Conservation (phyloP, 164 flowering plant species). For the Vitis vinifera region DNA sequence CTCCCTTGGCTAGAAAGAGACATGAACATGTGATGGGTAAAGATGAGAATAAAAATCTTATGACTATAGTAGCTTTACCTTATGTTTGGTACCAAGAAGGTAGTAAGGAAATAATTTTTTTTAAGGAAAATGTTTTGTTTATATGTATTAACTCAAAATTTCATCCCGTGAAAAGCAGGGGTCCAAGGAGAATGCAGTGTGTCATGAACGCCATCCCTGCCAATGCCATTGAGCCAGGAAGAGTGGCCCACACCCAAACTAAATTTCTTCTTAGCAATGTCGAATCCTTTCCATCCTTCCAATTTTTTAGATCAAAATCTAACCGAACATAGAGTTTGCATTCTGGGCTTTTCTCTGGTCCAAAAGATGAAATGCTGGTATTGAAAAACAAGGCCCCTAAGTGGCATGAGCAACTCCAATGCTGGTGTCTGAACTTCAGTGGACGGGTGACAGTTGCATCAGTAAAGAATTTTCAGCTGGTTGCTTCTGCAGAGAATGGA, state of each 20-base stretch:
- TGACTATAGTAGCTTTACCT: background rate
- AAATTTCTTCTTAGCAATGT: constrained; percentile 35
- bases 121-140: too few relatives aligned
- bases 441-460: constrained; percentile 90
- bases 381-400: constrained; percentile 57
- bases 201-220: constrained; percentile 71
- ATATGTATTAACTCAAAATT: background rate
- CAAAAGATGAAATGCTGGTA: constrained; percentile 41
- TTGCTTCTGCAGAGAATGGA: constrained; percentile 57
- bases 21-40: too few relatives aligned
- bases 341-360: constrained; percentile 22
- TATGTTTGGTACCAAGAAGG: background rate
- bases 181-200: constrained; percentile 86
- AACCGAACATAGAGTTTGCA: constrained; percentile 30
- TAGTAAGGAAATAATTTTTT: too few relatives aligned
- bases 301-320: constrained; percentile 65
- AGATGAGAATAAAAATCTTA: too few relatives aligned
- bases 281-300: constrained; percentile 46
- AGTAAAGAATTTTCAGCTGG: constrained; percentile 83
- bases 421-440: constrained; percentile 79
- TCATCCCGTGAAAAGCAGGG: constrained; percentile 30
- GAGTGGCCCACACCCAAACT: constrained; percentile 61
- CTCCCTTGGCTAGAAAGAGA: background rate
- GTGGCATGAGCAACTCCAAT: constrained; percentile 67
- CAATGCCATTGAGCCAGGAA: constrained; percentile 58